phyloP scores from a whole-genome alignment of 2,329 filamentous ascomycete genomes.

The Pseudocercospora crystallina region DNA sequence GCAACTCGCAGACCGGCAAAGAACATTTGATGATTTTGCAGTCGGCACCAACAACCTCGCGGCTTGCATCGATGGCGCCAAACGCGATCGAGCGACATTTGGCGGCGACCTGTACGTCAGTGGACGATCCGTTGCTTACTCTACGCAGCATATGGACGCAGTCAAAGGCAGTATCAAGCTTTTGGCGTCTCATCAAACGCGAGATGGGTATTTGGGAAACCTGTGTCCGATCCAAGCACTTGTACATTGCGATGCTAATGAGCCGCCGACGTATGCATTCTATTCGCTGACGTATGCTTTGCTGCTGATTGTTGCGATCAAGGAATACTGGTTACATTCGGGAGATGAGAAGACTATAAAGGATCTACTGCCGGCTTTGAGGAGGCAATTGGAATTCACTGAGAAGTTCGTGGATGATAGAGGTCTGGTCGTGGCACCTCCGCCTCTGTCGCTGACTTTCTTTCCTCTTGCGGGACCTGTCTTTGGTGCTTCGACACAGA shows the following conservation, averaged over 20 bases:
- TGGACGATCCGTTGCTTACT: background rate
- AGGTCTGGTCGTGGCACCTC: background rate
- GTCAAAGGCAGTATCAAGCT: constrained; percentile 12
- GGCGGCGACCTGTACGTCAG: constrained; percentile 14
- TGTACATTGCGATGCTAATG: constrained; percentile 7
- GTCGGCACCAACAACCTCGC: constrained; percentile 14
- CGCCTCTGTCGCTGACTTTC: background rate
- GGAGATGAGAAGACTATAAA: constrained; percentile 6
- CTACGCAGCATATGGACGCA: background rate
- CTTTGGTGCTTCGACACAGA: background rate
- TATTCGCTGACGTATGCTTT: constrained; percentile 19
- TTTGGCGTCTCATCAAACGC: constrained; percentile 16
- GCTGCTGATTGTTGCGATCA: constrained; percentile 13
- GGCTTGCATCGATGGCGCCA: constrained; percentile 20
- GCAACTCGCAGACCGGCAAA: background rate
- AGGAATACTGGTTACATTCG: constrained; percentile 14
- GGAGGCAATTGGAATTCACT: background rate
- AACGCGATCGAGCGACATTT: constrained; percentile 18
- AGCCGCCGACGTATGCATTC: constrained; percentile 20
- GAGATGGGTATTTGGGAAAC: constrained; percentile 17
- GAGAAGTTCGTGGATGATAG: background rate
- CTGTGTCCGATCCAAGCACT: constrained; percentile 20
- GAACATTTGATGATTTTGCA: constrained; percentile 13
- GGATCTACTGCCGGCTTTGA: constrained; percentile 1
- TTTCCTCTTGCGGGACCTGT: background rate